These are phyloP conservation scores for Gynandropsis gynandra DNA, from an alignment of 345 rosid species.

Conservation along the genomic window DNA sequence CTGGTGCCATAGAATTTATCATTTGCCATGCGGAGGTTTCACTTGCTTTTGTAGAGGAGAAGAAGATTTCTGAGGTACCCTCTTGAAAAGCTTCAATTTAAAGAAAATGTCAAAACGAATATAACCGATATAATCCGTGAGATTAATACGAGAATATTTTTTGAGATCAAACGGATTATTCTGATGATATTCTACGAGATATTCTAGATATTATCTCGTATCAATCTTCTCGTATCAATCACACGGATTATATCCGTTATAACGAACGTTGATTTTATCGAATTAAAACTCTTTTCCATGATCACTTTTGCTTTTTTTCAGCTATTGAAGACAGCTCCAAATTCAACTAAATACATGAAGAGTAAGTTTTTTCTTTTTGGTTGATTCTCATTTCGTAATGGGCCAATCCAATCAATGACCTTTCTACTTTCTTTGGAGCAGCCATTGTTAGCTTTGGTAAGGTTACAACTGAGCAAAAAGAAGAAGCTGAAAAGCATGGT, in stretches of 20 bases:
- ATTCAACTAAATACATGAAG: slow-evolving; percentile 50
- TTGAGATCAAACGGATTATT: no score
- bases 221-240: no score
- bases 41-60: slow-evolving; percentile 83
- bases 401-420: slow-evolving; percentile 5
- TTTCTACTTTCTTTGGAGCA: slow-evolving; percentile 26
- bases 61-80: slow-evolving; percentile 77
- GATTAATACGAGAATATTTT: no score
- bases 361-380: slow-evolving; percentile 43
- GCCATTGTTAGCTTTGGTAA: slow-evolving; percentile 96
- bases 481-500: slow-evolving; percentile 52
- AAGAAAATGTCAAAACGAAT: not conserved
- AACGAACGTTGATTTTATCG: no score
- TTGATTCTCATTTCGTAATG: not conserved
- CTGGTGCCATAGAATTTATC: slow-evolving; percentile 83
- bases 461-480: slow-evolving; percentile 54
- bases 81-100: not conserved
- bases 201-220: no score
- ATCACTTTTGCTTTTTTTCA: slow-evolving; percentile 32
- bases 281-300: no score
- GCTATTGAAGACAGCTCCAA: slow-evolving; percentile 79
- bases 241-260: no score
- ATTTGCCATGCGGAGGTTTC: slow-evolving; percentile 85
- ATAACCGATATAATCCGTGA: no score
- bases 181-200: no score